A percentile compares a stretch with the other conserved stretches of the same genome.
Evolutionary conservation across 768 basidiomycete species (phyloP).

Genomic region (Tulasnella sp.): DNA sequence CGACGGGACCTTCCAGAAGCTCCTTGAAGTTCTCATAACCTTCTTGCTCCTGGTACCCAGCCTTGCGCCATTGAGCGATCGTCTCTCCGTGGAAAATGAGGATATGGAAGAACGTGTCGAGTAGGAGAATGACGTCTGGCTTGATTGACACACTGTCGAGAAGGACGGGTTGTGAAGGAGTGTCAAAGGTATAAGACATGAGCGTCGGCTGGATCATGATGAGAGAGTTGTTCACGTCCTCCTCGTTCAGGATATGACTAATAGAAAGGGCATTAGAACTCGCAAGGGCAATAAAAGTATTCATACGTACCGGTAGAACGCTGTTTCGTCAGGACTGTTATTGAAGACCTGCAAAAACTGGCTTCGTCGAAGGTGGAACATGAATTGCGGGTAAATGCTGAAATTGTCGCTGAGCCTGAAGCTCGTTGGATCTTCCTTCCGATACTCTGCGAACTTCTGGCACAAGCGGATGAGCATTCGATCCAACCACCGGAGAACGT

Average conservation of each 20-base stretch:
- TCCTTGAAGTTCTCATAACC: slow-evolving; percentile 99
- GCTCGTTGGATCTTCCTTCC: slow-evolving; percentile 92
- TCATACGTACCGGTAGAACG: slow-evolving; percentile 74
- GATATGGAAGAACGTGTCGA: slow-evolving; percentile 99
- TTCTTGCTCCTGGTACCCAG: slow-evolving; percentile 96
- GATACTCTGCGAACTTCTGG: slow-evolving; percentile 98
- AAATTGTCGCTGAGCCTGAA: slow-evolving; percentile 94
- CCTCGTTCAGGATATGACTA: slow-evolving; percentile 90
- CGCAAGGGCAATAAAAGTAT: background rate
- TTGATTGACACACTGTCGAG: slow-evolving; percentile 97
- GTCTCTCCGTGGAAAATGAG: slow-evolving; percentile 99
- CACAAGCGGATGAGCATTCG: slow-evolving; percentile 97
- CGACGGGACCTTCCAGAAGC: slow-evolving; percentile 71
- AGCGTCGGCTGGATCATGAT: slow-evolving; percentile 99
- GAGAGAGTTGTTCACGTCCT: slow-evolving; percentile 97
- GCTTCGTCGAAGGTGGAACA: slow-evolving; percentile 96
- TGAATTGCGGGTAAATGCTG: slow-evolving; percentile 98
- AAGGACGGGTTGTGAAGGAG: slow-evolving; percentile 82
- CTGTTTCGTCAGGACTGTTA: slow-evolving; percentile 98
- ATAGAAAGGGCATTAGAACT: background rate
- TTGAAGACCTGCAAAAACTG: slow-evolving; percentile 99
- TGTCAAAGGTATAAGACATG: slow-evolving; percentile 96
- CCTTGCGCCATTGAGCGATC: slow-evolving; percentile 95
- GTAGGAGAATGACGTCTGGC: slow-evolving; percentile 87
- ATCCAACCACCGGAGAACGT: slow-evolving; percentile 94